A percentile compares a stretch with the other conserved stretches of the same genome.
Evolutionary conservation across 208 protist species (phyloP).

Genomic region (Dictyostelium gargantuum): DNA sequence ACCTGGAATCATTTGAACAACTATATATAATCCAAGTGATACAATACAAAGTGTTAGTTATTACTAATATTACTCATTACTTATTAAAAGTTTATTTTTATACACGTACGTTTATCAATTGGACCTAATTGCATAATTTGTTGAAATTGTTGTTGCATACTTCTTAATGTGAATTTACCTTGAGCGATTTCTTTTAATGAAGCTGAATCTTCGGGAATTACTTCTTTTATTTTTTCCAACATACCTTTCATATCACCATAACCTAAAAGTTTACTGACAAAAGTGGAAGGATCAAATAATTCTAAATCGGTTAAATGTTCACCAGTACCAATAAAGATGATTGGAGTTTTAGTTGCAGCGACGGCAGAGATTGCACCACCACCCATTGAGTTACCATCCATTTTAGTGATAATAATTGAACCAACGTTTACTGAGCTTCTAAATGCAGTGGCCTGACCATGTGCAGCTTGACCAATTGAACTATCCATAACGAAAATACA

Average conservation of each 20-base stretch:
- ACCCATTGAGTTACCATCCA: conserved; percentile 99
- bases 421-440: conserved; percentile 82
- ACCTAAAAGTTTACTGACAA: conserved; percentile 94
- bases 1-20: conserved; percentile 93
- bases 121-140: conserved; percentile 95
- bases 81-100: neutral
- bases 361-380: conserved; percentile 97
- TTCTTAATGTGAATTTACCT: conserved; percentile 94
- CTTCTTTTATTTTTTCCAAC: conserved; percentile 93
- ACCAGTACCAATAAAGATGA: conserved; percentile 98
- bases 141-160: conserved; percentile 97
- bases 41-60: neutral
- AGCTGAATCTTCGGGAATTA: conserved; percentile 69
- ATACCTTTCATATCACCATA: conserved; percentile 95
- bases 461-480: conserved; percentile 96
- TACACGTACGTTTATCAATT: conserved; percentile 68
- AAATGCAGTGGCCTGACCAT: conserved; percentile 91
- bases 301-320: conserved; percentile 98
- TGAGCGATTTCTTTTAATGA: conserved; percentile 85
- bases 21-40: conserved; percentile 65
- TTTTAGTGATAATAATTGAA: conserved; percentile 99
- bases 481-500: conserved; percentile 98
- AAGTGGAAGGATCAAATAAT: conserved; percentile 89
- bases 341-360: conserved; percentile 96
- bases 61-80: neutral